These are phyloP conservation scores for Naumovozyma baii DNA, from an alignment of 805 yeast species.

Conservation along the genomic window DNA sequence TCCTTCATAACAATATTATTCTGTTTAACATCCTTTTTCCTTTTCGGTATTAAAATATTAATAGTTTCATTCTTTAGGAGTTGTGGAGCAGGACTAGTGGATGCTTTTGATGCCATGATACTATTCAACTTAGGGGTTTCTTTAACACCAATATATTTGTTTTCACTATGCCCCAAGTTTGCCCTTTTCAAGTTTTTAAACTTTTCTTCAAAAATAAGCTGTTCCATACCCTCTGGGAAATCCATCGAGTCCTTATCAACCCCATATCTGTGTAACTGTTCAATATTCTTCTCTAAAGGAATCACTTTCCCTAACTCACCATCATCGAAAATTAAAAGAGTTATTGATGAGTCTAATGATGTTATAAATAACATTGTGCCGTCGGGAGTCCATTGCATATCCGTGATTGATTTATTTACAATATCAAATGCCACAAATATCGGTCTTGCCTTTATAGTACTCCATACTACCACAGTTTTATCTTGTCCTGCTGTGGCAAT, in stretches of 20 bases:
- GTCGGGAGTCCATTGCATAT: constrained; percentile 78
- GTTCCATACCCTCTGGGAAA: constrained; percentile 81
- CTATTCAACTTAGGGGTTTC: not conserved
- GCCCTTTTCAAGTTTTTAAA: constrained; percentile 34
- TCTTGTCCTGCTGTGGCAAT: constrained; percentile 97
- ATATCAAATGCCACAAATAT: constrained; percentile 71
- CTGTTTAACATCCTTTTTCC: constrained; percentile 20
- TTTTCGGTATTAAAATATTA: constrained; percentile 24
- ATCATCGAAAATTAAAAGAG: constrained; percentile 52
- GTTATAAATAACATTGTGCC: constrained; percentile 67
- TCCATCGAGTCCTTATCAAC: constrained; percentile 75
- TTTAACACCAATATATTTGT: no score
- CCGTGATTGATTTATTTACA: constrained; percentile 71
- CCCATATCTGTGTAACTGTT: constrained; percentile 74
- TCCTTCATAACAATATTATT: constrained; percentile 58
- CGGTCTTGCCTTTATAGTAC: constrained; percentile 67
- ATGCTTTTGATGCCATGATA: not conserved
- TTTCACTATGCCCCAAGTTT: constrained; percentile 4
- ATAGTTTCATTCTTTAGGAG: constrained; percentile 5
- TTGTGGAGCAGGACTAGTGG: not conserved
- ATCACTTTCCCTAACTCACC: constrained; percentile 54
- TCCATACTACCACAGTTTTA: constrained; percentile 80
- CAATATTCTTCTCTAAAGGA: constrained; percentile 56
- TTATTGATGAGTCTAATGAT: constrained; percentile 77
- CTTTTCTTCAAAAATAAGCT: constrained; percentile 60